phyloP scores from a whole-genome alignment of 2,329 filamentous ascomycete genomes.

The Exophiala phaeomuriformis region DNA sequence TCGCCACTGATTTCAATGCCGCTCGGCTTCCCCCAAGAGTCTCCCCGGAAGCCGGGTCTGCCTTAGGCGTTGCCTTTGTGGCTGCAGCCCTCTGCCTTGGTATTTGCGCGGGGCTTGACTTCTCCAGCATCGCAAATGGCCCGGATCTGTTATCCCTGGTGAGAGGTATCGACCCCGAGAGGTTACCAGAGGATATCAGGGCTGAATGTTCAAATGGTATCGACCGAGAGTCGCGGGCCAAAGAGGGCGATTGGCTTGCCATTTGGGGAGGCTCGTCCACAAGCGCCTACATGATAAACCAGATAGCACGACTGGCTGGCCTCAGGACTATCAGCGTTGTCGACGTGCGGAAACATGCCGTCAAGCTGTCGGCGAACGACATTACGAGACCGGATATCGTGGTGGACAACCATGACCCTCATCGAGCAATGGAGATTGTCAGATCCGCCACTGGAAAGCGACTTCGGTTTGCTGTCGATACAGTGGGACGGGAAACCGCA shows the following conservation, averaged over 20 bases:
- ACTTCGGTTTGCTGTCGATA: constrained; percentile 63
- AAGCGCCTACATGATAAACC: constrained; percentile 58
- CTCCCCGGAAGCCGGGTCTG: constrained; percentile 51
- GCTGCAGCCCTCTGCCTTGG: constrained; percentile 60
- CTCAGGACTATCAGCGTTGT: constrained; percentile 59
- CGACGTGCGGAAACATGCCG: constrained; percentile 59
- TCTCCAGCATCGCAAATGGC: constrained; percentile 44
- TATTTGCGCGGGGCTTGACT: constrained; percentile 63
- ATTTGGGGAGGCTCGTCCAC: constrained; percentile 73
- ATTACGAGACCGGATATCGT: constrained; percentile 48
- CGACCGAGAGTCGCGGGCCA: constrained; percentile 46
- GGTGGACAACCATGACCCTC: constrained; percentile 60
- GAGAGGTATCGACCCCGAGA: constrained; percentile 39
- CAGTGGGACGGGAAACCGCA: constrained; percentile 58
- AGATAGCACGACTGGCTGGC: constrained; percentile 60
- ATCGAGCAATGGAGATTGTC: constrained; percentile 60
- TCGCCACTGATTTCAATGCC: constrained; percentile 58
- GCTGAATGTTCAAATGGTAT: constrained; percentile 57
- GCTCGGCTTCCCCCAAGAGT: constrained; percentile 53
- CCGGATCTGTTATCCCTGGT: constrained; percentile 54
- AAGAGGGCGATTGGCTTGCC: constrained; percentile 59
- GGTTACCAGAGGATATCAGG: constrained; percentile 54
- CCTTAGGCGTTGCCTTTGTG: constrained; percentile 64
- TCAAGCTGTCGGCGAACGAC: constrained; percentile 7
- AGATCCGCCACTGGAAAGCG: constrained; percentile 48